Base-by-base conservation (phyloP, 2,329 filamentous ascomycete genomes). In the Colletotrichum horii region DNA sequence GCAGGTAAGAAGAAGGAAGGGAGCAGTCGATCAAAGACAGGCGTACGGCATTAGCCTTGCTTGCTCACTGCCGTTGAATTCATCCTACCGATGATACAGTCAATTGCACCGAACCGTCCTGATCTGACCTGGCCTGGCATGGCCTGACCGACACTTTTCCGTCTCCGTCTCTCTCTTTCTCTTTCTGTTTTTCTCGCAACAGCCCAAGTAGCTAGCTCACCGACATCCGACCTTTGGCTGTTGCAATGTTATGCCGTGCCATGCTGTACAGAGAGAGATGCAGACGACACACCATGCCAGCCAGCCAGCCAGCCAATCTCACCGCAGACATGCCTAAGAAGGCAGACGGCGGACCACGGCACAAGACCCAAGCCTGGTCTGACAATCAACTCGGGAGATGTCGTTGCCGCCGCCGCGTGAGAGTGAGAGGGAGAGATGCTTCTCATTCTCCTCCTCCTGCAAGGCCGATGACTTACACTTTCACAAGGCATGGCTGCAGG, bases 401-500 rank as follows among this genome's bases (percentile, higher is more conserved):
- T 32, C 26, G 32, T 28, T 34, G 67, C 22, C 34, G 62, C 32
- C 26, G 32, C 22, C 16, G 36, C 26, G 43, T 32, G 30, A 48
- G 15, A 66, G 19, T 19, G 67, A 32, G 38, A 32, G 38, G 26
- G 26, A 71, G 61, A 38, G 15, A 60, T n/a, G 52, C 30, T 34
- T n/a, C 62, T 60, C 34, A 71, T n/a, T n/a, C 28, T 68, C 52
- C 66, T 67, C 15, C 32, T 22, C 16, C 32, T 64, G 73, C 73
- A 67, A 72, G 69, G 62, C 28, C 48, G 43, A 70, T 34, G 32
- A 70, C 19, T 74, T 70, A 65, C 60, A 70, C 62, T 73, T 58
- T 48, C 62, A 67, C 69, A 73, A 61, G 69, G 69, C 68, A 75
- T 66, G 48, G 56, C 62, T 72, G 61, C 69, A 72, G 56, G 38